Evolutionary conservation across 495 filamentous ascomycete genomes (phyloP).

Genomic region (Staphylotrichum longicolle): DNA sequence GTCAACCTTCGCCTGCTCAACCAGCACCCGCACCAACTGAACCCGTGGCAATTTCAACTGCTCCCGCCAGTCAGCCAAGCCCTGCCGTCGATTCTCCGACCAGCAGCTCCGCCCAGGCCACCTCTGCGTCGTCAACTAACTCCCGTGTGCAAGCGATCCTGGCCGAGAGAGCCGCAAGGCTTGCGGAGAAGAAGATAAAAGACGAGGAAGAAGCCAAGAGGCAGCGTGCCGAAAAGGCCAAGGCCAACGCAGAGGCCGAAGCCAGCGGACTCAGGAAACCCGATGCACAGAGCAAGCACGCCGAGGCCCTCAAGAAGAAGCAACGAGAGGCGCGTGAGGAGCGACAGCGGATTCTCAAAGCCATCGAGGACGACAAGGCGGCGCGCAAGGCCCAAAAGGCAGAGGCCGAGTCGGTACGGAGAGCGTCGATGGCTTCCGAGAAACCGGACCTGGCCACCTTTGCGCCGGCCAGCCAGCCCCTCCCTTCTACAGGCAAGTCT

Average conservation of each 20-base stretch:
- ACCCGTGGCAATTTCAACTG: neutral
- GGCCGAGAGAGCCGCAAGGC: conserved; percentile 31
- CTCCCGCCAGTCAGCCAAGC: conserved; percentile 9
- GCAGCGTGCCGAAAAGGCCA: conserved; percentile 32
- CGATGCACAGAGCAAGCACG: conserved; percentile 40
- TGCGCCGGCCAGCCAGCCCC: conserved; percentile 23
- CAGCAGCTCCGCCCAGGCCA: conserved; percentile 22
- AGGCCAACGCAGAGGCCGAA: conserved; percentile 38
- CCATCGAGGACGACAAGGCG: conserved; percentile 66
- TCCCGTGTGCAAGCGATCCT: conserved; percentile 25
- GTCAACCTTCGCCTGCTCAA: conserved; percentile 3
- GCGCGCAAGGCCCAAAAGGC: conserved; percentile 56
- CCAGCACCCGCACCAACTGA: conserved; percentile 1
- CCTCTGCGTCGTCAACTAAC: conserved; percentile 22
- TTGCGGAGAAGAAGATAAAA: conserved; percentile 32
- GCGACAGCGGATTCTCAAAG: conserved; percentile 57
- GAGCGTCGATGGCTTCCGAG: conserved; percentile 17
- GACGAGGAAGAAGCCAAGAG: conserved; percentile 34
- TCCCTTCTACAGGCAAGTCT: conserved; percentile 20
- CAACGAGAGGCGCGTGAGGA: conserved; percentile 58
- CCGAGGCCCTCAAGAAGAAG: conserved; percentile 49
- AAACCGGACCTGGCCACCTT: conserved; percentile 14
- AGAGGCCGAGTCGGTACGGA: conserved; percentile 43
- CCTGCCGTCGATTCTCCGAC: conserved; percentile 5
- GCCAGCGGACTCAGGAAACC: conserved; percentile 38